Evolutionary conservation across 116 monocot species (phyloP).

Genomic region (Trichopus zeylanicus): DNA sequence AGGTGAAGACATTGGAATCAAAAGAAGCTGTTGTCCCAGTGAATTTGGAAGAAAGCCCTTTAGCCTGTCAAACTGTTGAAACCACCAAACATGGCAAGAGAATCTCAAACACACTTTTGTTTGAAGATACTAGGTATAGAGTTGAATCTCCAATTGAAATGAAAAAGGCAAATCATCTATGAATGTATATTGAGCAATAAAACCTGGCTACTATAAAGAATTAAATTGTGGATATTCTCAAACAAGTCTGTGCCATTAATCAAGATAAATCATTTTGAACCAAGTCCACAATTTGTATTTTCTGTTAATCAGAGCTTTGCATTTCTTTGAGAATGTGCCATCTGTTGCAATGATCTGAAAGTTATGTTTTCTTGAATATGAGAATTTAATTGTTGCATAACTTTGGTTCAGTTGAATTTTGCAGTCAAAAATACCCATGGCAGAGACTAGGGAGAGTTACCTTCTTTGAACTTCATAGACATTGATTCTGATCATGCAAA

Average conservation of each 20-base stretch:
- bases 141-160: conserved; percentile 2
- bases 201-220: too few species aligned
- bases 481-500: conserved; percentile 73
- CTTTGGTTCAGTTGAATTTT: conserved; percentile 7
- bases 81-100: conserved; percentile 14
- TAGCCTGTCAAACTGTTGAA: conserved; percentile 1
- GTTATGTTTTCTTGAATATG: not conserved
- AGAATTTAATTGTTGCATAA: not conserved
- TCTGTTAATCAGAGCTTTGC: not conserved
- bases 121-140: conserved; percentile 10
- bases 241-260: too few species aligned
- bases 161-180: conserved; percentile 1
- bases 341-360: not conserved
- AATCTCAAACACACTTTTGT: conserved; percentile 5
- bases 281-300: not conserved
- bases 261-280: not conserved
- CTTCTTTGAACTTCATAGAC: conserved; percentile 27
- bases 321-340: too few species aligned
- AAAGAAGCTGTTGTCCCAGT: conserved; percentile 7
- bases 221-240: too few species aligned
- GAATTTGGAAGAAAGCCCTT: conserved; percentile 2
- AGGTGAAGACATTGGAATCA: not conserved
- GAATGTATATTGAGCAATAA: conserved; percentile 18
- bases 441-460: conserved; percentile 15
- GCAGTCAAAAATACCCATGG: conserved; percentile 15